A percentile compares a stretch with the other conserved stretches of the same genome.
These are phyloP conservation scores for Phaeophleospora eucalypticola DNA, from an alignment of 2,329 filamentous ascomycete genomes.

Conservation along the genomic window DNA sequence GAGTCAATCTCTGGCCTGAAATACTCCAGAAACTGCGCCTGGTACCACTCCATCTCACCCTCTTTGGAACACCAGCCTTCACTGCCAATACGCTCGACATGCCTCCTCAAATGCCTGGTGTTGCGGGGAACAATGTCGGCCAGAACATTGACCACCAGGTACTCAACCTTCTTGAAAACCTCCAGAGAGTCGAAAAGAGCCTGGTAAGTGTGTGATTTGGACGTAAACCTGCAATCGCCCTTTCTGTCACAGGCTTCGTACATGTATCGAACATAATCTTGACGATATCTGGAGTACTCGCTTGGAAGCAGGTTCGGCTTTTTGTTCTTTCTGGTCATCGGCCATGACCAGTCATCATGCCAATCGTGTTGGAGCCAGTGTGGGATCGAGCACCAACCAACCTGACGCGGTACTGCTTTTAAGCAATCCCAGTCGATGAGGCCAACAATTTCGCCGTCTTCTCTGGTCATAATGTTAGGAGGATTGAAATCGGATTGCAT, in stretches of 20 bases:
- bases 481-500: slow-evolving; percentile 22
- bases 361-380: slow-evolving; percentile 18
- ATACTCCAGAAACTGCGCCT: slow-evolving; percentile 4
- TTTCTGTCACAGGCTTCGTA: slow-evolving; percentile 10
- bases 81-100: slow-evolving; percentile 9
- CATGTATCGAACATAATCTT: slow-evolving; percentile 14
- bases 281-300: slow-evolving; percentile 15
- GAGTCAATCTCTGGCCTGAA: not conserved
- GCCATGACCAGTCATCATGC: slow-evolving; percentile 13
- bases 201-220: slow-evolving; percentile 19
- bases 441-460: slow-evolving; percentile 11
- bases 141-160: slow-evolving; percentile 17
- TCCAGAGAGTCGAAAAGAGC: slow-evolving; percentile 12
- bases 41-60: slow-evolving; percentile 14
- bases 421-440: slow-evolving; percentile 21
- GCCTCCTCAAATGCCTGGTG: slow-evolving; percentile 2
- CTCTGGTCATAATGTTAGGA: slow-evolving; percentile 18
- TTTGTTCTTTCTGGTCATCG: slow-evolving; percentile 1
- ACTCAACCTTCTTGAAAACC: slow-evolving; percentile 11
- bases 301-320: slow-evolving; percentile 10
- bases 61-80: slow-evolving; percentile 6
- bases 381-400: slow-evolving; percentile 15
- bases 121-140: slow-evolving; percentile 13
- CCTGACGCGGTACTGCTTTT: slow-evolving; percentile 15
- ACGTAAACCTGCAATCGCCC: slow-evolving; percentile 12